These are phyloP conservation scores for Entrophospora sp. DNA, from an alignment of 192 early-diverging fungal genomes.

Conservation along the genomic window DNA sequence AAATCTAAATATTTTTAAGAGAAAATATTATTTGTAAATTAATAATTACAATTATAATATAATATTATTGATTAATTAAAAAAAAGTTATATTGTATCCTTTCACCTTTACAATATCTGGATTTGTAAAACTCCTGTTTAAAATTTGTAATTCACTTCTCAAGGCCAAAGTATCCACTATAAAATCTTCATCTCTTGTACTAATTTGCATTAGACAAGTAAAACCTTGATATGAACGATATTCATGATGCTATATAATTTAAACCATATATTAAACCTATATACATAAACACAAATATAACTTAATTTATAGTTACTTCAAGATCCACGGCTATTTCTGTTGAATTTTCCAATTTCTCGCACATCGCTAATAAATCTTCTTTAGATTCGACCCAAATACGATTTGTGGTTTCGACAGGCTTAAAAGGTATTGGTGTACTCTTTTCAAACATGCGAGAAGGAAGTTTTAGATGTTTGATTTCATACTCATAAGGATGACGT, in stretches of 20 bases:
- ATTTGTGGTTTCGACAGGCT: conserved; percentile 57
- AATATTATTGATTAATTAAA: too few relatives aligned
- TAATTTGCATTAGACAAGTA: conserved; percentile 88
- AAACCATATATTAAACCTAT: not conserved
- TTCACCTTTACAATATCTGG: conserved; percentile 75
- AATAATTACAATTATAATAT: not conserved
- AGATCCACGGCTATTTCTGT: conserved; percentile 88
- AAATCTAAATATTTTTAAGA: conserved; percentile 32
- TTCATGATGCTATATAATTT: conserved; percentile 60
- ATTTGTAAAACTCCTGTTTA: conserved; percentile 87
- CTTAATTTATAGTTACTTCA: conserved; percentile 31
- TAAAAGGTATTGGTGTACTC: conserved; percentile 42
- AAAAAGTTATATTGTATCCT: not conserved
- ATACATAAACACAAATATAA: not conserved
- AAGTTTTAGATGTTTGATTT: conserved; percentile 74
- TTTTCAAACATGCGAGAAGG: conserved; percentile 59
- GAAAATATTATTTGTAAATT: not conserved
- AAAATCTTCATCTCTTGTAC: conserved; percentile 80
- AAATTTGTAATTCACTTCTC: conserved; percentile 52
- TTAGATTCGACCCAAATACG: conserved; percentile 78
- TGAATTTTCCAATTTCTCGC: conserved; percentile 48
- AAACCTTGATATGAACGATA: conserved; percentile 96
- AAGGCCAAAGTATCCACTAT: conserved; percentile 83
- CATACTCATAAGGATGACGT: conserved; percentile 88
- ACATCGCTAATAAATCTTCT: conserved; percentile 54